Conservation (phyloP, 768 basidiomycete genomes). For the Rhodotorula diobovata region DNA sequence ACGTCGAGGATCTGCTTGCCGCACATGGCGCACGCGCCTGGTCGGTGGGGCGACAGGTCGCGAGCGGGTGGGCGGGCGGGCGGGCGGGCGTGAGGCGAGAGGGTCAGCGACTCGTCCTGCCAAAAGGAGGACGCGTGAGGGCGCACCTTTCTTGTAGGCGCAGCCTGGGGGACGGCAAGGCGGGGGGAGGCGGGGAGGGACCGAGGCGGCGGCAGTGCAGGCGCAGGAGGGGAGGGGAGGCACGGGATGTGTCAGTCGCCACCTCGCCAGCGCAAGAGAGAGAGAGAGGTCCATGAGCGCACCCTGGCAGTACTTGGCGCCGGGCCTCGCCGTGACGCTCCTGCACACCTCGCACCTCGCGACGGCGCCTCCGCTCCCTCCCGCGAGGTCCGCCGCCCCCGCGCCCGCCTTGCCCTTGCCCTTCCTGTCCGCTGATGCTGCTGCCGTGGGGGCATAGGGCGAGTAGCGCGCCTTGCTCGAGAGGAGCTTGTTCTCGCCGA, state of each 20-base stretch:
- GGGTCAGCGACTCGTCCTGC: not conserved
- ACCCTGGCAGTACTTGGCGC: constrained; percentile 39
- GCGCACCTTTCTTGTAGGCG: constrained; percentile 13
- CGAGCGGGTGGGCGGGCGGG: not conserved
- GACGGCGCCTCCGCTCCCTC: constrained; percentile 16
- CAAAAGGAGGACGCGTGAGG: not conserved
- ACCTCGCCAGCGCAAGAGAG: not conserved
- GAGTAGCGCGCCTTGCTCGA: constrained; percentile 26
- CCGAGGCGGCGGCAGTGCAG: not conserved
- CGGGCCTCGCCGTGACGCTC: constrained; percentile 18
- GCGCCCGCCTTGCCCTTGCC: not conserved
- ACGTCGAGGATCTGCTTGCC: constrained; percentile 33
- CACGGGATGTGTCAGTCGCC: not conserved
- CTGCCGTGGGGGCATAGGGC: constrained; percentile 30
- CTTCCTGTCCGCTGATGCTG: not conserved
- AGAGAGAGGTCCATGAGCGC: not conserved
- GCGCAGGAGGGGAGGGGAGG: not conserved
- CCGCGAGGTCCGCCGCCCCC: constrained; percentile 1
- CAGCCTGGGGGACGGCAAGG: constrained; percentile 5
- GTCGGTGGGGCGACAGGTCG: not conserved
- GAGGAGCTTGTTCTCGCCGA: constrained; percentile 40
- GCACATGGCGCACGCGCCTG: constrained; percentile 32
- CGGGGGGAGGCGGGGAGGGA: not conserved
- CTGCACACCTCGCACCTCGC: constrained; percentile 25
- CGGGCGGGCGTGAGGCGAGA: not conserved